A percentile compares a stretch with the other conserved stretches of the same genome.
phyloP scores from a whole-genome alignment of 257 asterid species.

The Solanum clarkiae region DNA sequence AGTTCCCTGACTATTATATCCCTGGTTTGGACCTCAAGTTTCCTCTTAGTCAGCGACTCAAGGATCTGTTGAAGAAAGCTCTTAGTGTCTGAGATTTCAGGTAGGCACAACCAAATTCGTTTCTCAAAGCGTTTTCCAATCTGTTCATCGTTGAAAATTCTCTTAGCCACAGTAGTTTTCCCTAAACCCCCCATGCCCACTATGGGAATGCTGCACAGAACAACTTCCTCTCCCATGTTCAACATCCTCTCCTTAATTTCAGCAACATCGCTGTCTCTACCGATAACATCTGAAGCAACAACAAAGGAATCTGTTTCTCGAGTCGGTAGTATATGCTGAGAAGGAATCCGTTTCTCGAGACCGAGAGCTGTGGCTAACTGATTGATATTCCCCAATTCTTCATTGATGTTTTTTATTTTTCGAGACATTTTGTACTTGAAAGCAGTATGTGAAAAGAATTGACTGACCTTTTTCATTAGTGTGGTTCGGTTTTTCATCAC shows the following conservation, averaged over 20 bases:
- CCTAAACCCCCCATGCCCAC: constrained; percentile 4
- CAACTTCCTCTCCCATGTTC: not conserved
- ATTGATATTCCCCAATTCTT: not conserved
- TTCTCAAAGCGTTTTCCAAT: not conserved
- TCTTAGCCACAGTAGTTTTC: constrained; percentile 1
- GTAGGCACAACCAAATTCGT: constrained; percentile 5
- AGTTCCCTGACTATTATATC: not conserved
- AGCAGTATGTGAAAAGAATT: not conserved
- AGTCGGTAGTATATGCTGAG: not conserved
- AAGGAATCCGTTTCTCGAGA: not conserved
- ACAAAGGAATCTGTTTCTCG: not conserved
- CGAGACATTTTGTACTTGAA: not conserved
- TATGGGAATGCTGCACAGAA: not conserved
- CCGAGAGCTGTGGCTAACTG: not conserved
- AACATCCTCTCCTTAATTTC: not conserved
- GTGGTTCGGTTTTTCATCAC: not conserved
- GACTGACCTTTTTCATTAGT: not conserved
- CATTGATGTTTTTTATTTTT: not conserved
- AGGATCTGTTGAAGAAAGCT: not conserved
- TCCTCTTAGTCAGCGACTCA: not conserved
- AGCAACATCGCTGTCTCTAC: constrained; percentile 1
- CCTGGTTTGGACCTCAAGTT: not conserved
- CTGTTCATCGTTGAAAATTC: not conserved
- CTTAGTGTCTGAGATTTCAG: not conserved
- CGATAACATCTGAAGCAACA: not conserved